Conservation (phyloP, 2,329 filamentous ascomycete genomes). For the Paramyrothecium roridum region DNA sequence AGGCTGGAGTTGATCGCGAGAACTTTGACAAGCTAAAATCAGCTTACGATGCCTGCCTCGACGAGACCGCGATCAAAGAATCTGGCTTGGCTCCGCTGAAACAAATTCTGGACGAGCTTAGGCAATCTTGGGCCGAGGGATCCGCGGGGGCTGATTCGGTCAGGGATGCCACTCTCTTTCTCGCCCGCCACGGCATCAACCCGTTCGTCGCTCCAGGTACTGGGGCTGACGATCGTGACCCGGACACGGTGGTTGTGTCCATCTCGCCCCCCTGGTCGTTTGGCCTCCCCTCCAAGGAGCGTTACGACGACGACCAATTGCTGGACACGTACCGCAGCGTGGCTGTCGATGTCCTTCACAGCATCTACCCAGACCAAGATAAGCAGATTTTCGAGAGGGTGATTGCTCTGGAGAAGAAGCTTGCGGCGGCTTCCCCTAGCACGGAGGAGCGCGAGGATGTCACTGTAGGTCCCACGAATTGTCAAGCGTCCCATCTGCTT, state of each 20-base stretch:
- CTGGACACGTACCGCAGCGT: constrained; percentile 45
- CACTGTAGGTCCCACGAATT: constrained; percentile 34
- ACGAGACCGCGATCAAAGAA: constrained; percentile 54
- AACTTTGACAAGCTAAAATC: constrained; percentile 66
- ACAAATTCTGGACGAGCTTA: constrained; percentile 50
- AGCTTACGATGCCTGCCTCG: constrained; percentile 63
- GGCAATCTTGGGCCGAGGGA: constrained; percentile 5
- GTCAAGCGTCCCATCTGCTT: background rate
- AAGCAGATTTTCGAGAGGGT: constrained; percentile 35
- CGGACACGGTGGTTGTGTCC: constrained; percentile 30
- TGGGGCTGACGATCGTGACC: constrained; percentile 41
- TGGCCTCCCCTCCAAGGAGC: constrained; percentile 60
- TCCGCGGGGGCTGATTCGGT: background rate
- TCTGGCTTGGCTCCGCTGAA: constrained; percentile 54
- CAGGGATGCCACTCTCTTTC: constrained; percentile 39
- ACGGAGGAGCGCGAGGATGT: constrained; percentile 58
- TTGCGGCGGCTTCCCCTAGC: constrained; percentile 53
- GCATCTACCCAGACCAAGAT: constrained; percentile 24
- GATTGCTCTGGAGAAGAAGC: constrained; percentile 52
- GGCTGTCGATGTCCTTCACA: constrained; percentile 16
- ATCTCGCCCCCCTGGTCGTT: constrained; percentile 45
- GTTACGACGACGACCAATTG: constrained; percentile 53
- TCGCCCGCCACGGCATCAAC: constrained; percentile 42
- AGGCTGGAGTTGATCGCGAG: constrained; percentile 45
- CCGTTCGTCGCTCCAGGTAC: constrained; percentile 31